phyloP scores from a whole-genome alignment of 192 early-diverging fungal genomes.

The Entophlyctis luteolus region DNA sequence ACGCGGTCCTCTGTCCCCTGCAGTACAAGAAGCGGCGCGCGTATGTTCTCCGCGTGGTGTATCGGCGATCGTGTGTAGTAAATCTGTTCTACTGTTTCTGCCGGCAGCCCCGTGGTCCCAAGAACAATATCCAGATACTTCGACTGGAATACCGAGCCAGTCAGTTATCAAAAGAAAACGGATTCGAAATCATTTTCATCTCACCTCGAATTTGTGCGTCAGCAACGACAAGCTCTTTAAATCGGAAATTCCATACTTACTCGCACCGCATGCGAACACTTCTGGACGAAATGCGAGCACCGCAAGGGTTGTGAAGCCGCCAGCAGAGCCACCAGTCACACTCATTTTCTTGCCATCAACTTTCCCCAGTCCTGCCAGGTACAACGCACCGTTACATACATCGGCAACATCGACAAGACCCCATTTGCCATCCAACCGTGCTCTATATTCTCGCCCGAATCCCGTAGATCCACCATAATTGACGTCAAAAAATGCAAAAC shows the following conservation, averaged over 20 bases:
- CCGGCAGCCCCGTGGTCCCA: slow-evolving; percentile 45
- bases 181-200: no score
- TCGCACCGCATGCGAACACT: slow-evolving; percentile 69
- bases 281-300: slow-evolving; percentile 62
- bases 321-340: slow-evolving; percentile 67
- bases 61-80: slow-evolving; percentile 67
- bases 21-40: slow-evolving; percentile 65
- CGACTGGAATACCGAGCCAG: background rate
- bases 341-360: slow-evolving; percentile 61
- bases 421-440: slow-evolving; percentile 67
- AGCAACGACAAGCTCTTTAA: slow-evolving; percentile 61
- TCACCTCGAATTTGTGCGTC: slow-evolving; percentile 78
- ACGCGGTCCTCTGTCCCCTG: slow-evolving; percentile 73
- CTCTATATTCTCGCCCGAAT: slow-evolving; percentile 66
- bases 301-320: slow-evolving; percentile 66
- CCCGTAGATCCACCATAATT: slow-evolving; percentile 78
- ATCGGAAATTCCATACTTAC: slow-evolving; percentile 70
- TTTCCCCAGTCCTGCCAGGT: slow-evolving; percentile 49
- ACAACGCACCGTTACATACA: slow-evolving; percentile 65
- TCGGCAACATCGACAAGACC: slow-evolving; percentile 76
- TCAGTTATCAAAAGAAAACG: background rate
- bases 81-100: slow-evolving; percentile 38
- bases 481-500: slow-evolving; percentile 67
- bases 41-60: slow-evolving; percentile 53
- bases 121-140: slow-evolving; percentile 40